Percentiles rank a stretch among this genome's conserved stretches.
phyloP scores from a whole-genome alignment of 139 green algal species.

The Prasinococcaceae sp. region DNA sequence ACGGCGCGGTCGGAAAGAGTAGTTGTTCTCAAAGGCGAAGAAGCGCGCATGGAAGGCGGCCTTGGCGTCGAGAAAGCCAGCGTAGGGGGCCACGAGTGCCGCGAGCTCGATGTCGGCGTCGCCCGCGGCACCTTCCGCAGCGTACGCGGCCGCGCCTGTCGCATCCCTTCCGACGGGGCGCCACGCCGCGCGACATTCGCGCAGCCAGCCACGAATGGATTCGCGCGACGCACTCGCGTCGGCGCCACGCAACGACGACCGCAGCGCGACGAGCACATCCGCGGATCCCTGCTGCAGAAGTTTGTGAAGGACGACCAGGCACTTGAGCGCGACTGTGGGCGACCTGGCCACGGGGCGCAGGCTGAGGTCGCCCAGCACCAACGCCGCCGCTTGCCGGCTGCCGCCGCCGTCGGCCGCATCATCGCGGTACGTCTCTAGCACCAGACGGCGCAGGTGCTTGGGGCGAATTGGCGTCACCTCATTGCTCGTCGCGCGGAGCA shows the following conservation, averaged over 20 bases:
- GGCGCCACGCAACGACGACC: too few species aligned
- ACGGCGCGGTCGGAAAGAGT: slow-evolving; percentile 2
- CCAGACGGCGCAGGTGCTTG: slow-evolving; percentile 4
- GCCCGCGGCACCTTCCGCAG: too few species aligned
- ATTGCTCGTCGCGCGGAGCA: neutral
- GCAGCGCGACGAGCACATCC: neutral
- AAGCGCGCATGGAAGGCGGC: neutral
- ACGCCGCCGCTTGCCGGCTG: neutral
- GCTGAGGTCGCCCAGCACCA: neutral
- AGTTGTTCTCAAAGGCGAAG: slow-evolving; percentile 4
- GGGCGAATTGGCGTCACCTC: neutral
- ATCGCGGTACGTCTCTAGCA: neutral
- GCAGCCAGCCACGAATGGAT: neutral
- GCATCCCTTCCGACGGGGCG: neutral
- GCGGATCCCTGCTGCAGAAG: slow-evolving; percentile 13
- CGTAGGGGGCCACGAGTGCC: slow-evolving; percentile 1
- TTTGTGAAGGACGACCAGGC: slow-evolving; percentile 2
- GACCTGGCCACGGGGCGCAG: neutral
- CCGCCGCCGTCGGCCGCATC: neutral
- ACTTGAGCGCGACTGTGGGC: neutral
- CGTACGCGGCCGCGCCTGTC: too few species aligned
- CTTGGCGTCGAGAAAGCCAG: neutral
- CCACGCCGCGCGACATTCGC: neutral
- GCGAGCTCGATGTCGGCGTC: neutral
- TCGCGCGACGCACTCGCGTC: neutral